Evolutionary conservation across 345 rosid species (phyloP).

Genomic region (Salix viminalis): DNA sequence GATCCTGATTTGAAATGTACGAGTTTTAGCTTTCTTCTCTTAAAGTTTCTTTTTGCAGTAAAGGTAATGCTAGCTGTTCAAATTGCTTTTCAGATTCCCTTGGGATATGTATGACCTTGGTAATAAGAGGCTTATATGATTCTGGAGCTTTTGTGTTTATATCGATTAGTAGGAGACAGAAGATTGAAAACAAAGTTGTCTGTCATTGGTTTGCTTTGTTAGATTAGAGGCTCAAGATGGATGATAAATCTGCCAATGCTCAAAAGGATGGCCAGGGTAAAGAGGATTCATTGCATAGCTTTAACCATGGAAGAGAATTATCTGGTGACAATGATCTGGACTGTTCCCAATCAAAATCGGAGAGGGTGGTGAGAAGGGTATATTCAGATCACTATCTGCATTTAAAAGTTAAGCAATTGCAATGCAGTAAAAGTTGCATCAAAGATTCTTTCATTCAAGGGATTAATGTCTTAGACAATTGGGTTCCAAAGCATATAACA

Average conservation of each 20-base stretch:
- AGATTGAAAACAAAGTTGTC: conserved; percentile 22
- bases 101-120: conserved; percentile 9
- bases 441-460: conserved; percentile 44
- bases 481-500: conserved; percentile 70
- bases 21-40: conserved; percentile 1
- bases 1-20: conserved; percentile 10
- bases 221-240: conserved; percentile 41
- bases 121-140: conserved; percentile 2
- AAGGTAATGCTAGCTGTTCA: conserved; percentile 17
- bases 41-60: background rate
- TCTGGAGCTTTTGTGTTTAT: background rate
- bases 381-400: conserved; percentile 36
- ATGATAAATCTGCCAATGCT: conserved; percentile 27
- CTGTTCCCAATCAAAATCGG: conserved; percentile 24
- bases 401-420: conserved; percentile 49
- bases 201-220: conserved; percentile 10
- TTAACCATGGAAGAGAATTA: conserved; percentile 21
- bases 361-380: conserved; percentile 35
- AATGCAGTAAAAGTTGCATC: conserved; percentile 39
- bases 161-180: conserved; percentile 15
- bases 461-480: conserved; percentile 39
- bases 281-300: conserved; percentile 37
- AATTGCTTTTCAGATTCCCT: conserved; percentile 29
- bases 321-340: conserved; percentile 16
- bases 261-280: conserved; percentile 38